A percentile compares a stretch with the other conserved stretches of the same genome.
Conservation (phyloP, 2,329 filamentous ascomycete genomes). For the Daldinia sp. region DNA sequence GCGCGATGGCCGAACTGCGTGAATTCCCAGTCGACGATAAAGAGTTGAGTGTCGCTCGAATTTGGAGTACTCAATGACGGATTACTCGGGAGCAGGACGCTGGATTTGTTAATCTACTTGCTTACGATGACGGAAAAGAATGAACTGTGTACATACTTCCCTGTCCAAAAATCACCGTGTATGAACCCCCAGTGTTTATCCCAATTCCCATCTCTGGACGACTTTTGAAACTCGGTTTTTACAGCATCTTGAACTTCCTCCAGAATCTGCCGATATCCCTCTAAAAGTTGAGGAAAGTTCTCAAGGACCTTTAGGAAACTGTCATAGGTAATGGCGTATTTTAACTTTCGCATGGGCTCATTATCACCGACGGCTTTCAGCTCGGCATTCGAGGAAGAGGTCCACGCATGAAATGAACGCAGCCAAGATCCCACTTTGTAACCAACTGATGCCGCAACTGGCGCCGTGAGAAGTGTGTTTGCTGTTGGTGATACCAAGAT, state of each 20-base stretch:
- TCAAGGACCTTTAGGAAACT: background rate
- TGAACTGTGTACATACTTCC: background rate
- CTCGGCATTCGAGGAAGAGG: background rate
- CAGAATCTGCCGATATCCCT: background rate
- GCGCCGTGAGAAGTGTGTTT: background rate
- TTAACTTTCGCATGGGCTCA: background rate
- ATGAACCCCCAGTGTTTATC: background rate
- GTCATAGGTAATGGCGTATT: background rate
- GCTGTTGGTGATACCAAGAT: background rate
- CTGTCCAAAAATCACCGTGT: background rate
- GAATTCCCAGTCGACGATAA: slow-evolving; percentile 60
- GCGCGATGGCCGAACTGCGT: slow-evolving; percentile 55
- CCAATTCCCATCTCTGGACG: background rate
- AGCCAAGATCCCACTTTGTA: background rate
- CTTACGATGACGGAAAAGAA: background rate
- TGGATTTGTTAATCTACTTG: background rate
- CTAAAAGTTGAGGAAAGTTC: background rate
- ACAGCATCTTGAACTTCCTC: background rate
- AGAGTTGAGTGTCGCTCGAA: slow-evolving; percentile 41
- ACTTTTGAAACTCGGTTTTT: background rate
- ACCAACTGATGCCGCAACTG: background rate
- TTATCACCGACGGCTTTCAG: background rate
- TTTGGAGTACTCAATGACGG: background rate
- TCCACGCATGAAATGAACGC: background rate
- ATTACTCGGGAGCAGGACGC: background rate